Base-by-base conservation (phyloP, 768 basidiomycete species). In the Clavulina sp. region DNA sequence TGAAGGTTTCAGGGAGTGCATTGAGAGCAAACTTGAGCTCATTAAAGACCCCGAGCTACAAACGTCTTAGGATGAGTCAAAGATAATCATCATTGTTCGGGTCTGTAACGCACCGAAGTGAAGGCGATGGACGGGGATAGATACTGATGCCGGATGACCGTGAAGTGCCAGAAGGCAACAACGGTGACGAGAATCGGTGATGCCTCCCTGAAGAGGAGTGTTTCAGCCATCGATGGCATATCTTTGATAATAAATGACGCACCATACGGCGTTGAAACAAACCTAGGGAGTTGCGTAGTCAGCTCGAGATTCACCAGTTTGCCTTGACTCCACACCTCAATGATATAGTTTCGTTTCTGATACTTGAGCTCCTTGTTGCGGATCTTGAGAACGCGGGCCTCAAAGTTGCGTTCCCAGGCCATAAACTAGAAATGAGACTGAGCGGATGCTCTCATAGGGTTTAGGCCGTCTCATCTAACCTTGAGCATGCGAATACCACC, bases 321-420 rank as follows among this genome's bases (percentile, higher is more conserved):
- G 19, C 49, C 21, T 32, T 21, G 16, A n/a, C 2, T 24, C 38
- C 61, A 36, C 44, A 80, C 78, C 68, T 93, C 91, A 49, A 93
- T 84, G 40, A 73, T 75, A 64, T 91, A 96, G 64, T 87, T 95
- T 44, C 86, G 64, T 58, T 76, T 79, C 60, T 91, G 88, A 63
- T 77, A 88, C 58, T 78, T 78, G 23, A 95, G 69, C 63, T 95
- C 89, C 57, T 77, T 80, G 40, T 78, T 77, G 24, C 89, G 75
- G 54, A 93, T 70, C 49, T 73, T 76, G 50, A 82, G 63, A 0
- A 91, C 78, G 7, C 72, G 73, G 23, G 71, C 69, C 65, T 93
- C 89, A 58, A 92, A 92, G 61, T 77, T 86, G 24, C 89, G 78
- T 63, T 95, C 89, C 89, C 79, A 81, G 16, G 87, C 89, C 87